These are phyloP conservation scores for Lepiota brunneoincarnata DNA, from an alignment of 768 basidiomycete species.

Conservation along the genomic window DNA sequence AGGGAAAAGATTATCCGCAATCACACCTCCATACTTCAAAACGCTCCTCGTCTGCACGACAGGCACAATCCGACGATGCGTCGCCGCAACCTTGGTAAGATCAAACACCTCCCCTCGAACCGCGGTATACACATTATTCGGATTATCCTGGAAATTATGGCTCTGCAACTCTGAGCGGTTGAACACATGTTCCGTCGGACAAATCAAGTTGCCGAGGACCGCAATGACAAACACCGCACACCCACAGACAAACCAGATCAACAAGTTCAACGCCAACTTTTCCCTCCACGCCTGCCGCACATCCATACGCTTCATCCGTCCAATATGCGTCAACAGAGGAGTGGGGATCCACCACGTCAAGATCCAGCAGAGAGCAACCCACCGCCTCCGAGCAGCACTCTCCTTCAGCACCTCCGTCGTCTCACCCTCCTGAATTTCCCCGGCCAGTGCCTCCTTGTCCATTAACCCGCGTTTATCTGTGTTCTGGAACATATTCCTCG, in stretches of 20 bases:
- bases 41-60: slow-evolving; percentile 76
- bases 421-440: slow-evolving; percentile 85
- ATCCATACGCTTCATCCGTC: slow-evolving; percentile 93
- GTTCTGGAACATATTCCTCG: slow-evolving; percentile 92
- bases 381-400: slow-evolving; percentile 73
- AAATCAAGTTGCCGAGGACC: slow-evolving; percentile 82
- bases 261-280: slow-evolving; percentile 89
- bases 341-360: slow-evolving; percentile 93
- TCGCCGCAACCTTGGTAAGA: slow-evolving; percentile 60
- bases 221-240: slow-evolving; percentile 92
- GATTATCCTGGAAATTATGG: slow-evolving; percentile 60
- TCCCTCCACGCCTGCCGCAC: slow-evolving; percentile 97
- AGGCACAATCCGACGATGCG: slow-evolving; percentile 64
- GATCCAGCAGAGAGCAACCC: slow-evolving; percentile 86
- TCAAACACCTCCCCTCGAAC: slow-evolving; percentile 97
- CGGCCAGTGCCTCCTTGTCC: slow-evolving; percentile 83
- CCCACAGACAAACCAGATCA: slow-evolving; percentile 95
- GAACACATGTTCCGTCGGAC: slow-evolving; percentile 93
- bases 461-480: slow-evolving; percentile 68
- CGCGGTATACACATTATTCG: slow-evolving; percentile 76
- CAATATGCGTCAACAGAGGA: slow-evolving; percentile 62
- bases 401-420: slow-evolving; percentile 86
- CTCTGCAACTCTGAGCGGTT: slow-evolving; percentile 69
- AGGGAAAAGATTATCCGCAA: slow-evolving; percentile 81
- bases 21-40: slow-evolving; percentile 79